A percentile compares a stretch with the other conserved stretches of the same genome.
phyloP scores from a whole-genome alignment of 257 asterid species.

The Nicotiana knightiana region DNA sequence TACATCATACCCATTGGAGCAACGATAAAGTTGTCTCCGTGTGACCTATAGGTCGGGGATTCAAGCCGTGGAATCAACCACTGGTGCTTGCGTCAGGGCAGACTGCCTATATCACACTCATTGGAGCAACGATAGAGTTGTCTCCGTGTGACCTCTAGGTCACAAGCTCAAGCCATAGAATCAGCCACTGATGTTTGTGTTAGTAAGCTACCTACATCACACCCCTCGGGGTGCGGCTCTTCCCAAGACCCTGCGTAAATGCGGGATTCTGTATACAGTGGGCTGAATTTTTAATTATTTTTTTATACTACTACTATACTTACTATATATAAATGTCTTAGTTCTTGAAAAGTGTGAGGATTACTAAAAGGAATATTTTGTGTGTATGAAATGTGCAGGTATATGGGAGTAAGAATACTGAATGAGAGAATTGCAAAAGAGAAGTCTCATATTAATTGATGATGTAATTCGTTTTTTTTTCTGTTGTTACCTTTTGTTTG shows the following conservation, averaged over 20 bases:
- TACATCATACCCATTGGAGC: not conserved
- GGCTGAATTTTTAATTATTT: too few species aligned
- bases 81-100: too few species aligned
- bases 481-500: not conserved
- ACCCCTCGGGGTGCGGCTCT: not conserved
- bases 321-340: not conserved
- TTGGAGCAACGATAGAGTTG: not conserved
- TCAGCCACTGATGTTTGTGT: not conserved
- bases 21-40: too few species aligned
- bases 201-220: too few species aligned
- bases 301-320: not conserved
- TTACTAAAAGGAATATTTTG: not conserved
- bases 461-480: not conserved
- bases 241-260: not conserved
- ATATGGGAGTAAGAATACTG: conserved; percentile 65
- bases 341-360: not conserved
- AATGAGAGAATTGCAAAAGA: conserved; percentile 41
- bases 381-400: conserved; percentile 33
- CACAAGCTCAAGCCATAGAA: rapidly evolving
- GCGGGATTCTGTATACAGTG: rapidly evolving
- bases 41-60: too few species aligned
- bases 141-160: not conserved
- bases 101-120: too few species aligned
- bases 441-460: not conserved
- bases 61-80: too few species aligned